A percentile compares a stretch with the other conserved stretches of the same genome.
Evolutionary conservation across 139 green algal genomes (phyloP).

Genomic region (Penium margaritaceum): DNA sequence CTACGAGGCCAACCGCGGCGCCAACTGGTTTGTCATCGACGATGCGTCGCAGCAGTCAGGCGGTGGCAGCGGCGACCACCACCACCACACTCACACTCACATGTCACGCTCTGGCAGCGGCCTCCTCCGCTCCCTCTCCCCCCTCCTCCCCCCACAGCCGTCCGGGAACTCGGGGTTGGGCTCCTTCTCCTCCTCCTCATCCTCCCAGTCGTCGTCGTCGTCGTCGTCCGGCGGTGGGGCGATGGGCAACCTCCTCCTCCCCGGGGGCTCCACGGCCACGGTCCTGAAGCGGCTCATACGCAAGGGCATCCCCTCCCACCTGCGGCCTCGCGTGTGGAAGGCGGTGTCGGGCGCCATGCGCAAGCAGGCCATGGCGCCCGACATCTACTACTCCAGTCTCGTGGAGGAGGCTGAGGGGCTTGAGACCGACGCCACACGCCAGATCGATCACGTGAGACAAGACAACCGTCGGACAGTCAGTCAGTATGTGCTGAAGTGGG

Average conservation of each 20-base stretch:
- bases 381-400: constrained; percentile 30
- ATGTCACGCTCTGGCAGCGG: neutral
- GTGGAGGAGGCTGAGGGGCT: constrained; percentile 19
- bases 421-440: constrained; percentile 22
- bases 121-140: neutral
- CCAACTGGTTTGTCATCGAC: constrained; percentile 10
- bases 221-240: neutral
- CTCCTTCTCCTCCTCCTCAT: neutral
- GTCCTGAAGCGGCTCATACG: constrained; percentile 39
- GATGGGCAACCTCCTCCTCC: too few relatives aligned
- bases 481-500: neutral
- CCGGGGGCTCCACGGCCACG: constrained; percentile 1
- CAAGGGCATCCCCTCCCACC: constrained; percentile 36
- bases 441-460: constrained; percentile 41
- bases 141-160: neutral
- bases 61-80: neutral
- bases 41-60: neutral
- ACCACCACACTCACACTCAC: neutral
- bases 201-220: neutral
- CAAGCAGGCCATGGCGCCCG: constrained; percentile 25
- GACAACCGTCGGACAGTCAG: neutral
- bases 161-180: neutral
- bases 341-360: constrained; percentile 24
- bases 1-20: constrained; percentile 28
- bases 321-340: constrained; percentile 39